Base-by-base conservation (phyloP, 371 early-diverging fungal genomes). In the Coemansia sp. region DNA sequence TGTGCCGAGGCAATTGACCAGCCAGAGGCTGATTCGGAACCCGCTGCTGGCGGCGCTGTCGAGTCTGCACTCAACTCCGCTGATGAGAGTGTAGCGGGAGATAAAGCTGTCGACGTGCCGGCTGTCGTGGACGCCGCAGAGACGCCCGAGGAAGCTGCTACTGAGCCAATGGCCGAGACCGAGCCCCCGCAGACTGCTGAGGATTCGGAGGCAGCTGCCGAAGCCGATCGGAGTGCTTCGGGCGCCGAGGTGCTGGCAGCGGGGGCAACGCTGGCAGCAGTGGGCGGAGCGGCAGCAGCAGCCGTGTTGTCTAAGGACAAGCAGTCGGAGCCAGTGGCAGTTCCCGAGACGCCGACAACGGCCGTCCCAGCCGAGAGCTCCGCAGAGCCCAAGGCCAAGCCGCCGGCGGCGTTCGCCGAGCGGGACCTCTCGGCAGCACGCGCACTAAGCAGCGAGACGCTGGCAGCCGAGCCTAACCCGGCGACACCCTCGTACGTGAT, bases 401-500 rank as follows among this genome's bases (percentile, higher is more conserved):
- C 24, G 24, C 24, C 24, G 24, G 24, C 43, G 34, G 31, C 46
- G 3, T 29, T 48, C 12, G 52, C 51, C 0, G 59, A 53, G 47
- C 52, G 59, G 33, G 52, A 58, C 7, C 40, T 43, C 12, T n/a
- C 48, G 2, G 31, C 63, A 2, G 29, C 56, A 4, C 59, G 37
- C n/a, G 59, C 59, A 37, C 18, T 58, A 49, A 58, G 59, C 59
- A 48, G 59, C 49, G 59, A 47, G 14, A 58, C 59, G 2, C 33
- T 58, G 29, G 12, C 59, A 2, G 59, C 49, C 37, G 64, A 64
- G 11, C 43, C 50, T 16, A 52, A 18, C 42, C 60, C 66, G n/a
- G 65, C 51, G 2, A 64, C 64, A n/a, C 74, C 74, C 1, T 72
- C 74, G 11, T 72, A 72, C 18, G 64, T 69, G 42, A 72, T 72